phyloP scores from a whole-genome alignment of 2,329 filamentous ascomycete genomes.

The Beauveria asiatica region DNA sequence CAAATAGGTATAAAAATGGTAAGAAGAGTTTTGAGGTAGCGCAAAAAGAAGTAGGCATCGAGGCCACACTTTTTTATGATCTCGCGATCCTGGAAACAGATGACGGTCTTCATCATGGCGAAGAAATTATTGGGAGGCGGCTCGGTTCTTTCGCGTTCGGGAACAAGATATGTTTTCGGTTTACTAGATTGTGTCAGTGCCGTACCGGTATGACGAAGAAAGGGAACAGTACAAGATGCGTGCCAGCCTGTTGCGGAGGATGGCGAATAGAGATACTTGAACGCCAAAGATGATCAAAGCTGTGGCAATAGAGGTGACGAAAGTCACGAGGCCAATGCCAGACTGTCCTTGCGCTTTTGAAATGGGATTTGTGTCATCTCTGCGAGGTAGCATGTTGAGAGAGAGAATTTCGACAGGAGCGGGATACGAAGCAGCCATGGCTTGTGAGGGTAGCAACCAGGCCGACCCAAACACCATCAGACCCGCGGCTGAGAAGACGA shows the following conservation, averaged over 20 bases:
- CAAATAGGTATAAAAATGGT: constrained; percentile 87
- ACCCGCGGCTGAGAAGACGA: background rate
- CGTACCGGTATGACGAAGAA: constrained; percentile 6
- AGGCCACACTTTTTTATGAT: constrained; percentile 93
- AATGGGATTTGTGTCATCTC: background rate
- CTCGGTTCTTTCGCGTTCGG: constrained; percentile 74
- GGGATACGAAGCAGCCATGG: background rate
- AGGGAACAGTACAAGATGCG: constrained; percentile 62
- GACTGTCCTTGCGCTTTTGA: background rate
- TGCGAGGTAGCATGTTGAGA: background rate
- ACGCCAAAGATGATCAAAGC: constrained; percentile 55
- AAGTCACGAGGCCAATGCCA: constrained; percentile 33
- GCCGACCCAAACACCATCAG: constrained; percentile 1
- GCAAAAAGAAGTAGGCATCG: constrained; percentile 94
- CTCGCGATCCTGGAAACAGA: constrained; percentile 64
- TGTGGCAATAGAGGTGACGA: constrained; percentile 55
- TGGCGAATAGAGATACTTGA: constrained; percentile 61
- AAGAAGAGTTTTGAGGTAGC: constrained; percentile 69
- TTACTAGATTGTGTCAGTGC: constrained; percentile 41
- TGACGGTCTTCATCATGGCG: constrained; percentile 48
- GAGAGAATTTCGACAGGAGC: background rate
- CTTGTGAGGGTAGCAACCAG: background rate
- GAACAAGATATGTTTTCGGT: constrained; percentile 78
- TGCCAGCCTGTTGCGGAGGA: constrained; percentile 69
- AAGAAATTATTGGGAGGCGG: constrained; percentile 53